Conservation (phyloP, 345 rosid species). For the Xanthoceras sorbifolium region DNA sequence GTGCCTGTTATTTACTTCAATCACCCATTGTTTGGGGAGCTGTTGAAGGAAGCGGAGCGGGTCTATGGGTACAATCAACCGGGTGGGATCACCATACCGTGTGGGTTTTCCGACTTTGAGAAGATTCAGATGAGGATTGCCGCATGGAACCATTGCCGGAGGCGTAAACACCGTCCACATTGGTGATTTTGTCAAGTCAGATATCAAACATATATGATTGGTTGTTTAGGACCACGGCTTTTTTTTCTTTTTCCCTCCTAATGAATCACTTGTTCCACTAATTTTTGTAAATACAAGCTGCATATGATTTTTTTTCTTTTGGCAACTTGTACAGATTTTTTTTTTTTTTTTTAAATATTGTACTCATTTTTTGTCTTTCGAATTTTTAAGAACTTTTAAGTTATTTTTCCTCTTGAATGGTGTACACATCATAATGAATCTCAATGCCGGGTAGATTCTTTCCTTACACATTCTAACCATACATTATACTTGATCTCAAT, state of each 20-base stretch:
- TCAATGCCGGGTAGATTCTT: too few species aligned
- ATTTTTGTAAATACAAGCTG: slow-evolving; percentile 17
- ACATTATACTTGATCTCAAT: too few species aligned
- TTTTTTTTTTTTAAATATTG: not conserved
- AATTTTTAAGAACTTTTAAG: not conserved
- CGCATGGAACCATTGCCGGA: slow-evolving; percentile 48
- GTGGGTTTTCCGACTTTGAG: slow-evolving; percentile 76
- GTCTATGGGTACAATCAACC: slow-evolving; percentile 72
- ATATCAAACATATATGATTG: not conserved
- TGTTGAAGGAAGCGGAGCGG: slow-evolving; percentile 72
- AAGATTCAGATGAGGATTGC: slow-evolving; percentile 74
- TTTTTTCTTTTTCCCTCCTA: not conserved
- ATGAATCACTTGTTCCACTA: not conserved
- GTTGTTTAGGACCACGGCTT: not conserved
- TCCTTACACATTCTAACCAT: too few species aligned
- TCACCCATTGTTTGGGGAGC: slow-evolving; percentile 79
- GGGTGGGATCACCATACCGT: slow-evolving; percentile 79
- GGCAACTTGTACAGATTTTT: not conserved
- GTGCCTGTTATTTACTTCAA: slow-evolving; percentile 84
- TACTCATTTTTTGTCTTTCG: not conserved
- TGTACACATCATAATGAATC: too few species aligned
- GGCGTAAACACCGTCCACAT: slow-evolving; percentile 11
- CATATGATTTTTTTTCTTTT: not conserved
- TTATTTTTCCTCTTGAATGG: not conserved
- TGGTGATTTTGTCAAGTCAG: not conserved